Evolutionary conservation across 495 filamentous ascomycete species (phyloP), one percentile per base, ranked within the genome.

Genomic region (Talaromyces nanjingensis): DNA sequence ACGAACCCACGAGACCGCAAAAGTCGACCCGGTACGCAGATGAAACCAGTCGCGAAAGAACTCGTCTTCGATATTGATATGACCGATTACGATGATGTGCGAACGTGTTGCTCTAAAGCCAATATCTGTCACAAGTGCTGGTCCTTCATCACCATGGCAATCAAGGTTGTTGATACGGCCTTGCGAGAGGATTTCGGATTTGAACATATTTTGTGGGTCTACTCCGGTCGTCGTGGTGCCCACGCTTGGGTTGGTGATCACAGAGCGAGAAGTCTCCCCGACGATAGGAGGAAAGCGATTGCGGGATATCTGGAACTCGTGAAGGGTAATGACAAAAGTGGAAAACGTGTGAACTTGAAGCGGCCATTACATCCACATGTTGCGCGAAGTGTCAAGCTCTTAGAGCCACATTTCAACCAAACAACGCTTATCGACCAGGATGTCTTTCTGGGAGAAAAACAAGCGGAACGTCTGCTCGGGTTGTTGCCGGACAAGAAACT

Each of bases 221-320:
- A 97, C 74, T 98, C 94, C 0, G 94, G 94, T 37, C 89, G 94
- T 71, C 85, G 94, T 85, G 94, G 94, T 74, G 92, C 88, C 16
- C 94, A 98, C 86, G 94, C 93, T 7, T 98, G 94, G 94, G 90
- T 98, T n/a, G 97, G 93, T 72, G 94, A 98, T 74, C 89, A 88
- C 64, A 85, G 86, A 56, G 94, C 92, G 4, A 83, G 94, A 64
- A 79, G 80, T 42, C 81, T 98, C 76, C 88, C 96, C 68, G 94
- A 98, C 71, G 79, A 86, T 59, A 91, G 90, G 68, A 83, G 94
- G 33, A 87, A 85, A 64, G 90, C 92, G 3, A 84, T 98, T 54
- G 91, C 91, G 4, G 85, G 87, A 7, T 98, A 98, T 72, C 83
- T 98, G 11, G 92, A 96, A 67, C 80, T 97, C 4, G 77, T 97